Conservation (phyloP, 139 green algal species). For the Chara braunii region DNA sequence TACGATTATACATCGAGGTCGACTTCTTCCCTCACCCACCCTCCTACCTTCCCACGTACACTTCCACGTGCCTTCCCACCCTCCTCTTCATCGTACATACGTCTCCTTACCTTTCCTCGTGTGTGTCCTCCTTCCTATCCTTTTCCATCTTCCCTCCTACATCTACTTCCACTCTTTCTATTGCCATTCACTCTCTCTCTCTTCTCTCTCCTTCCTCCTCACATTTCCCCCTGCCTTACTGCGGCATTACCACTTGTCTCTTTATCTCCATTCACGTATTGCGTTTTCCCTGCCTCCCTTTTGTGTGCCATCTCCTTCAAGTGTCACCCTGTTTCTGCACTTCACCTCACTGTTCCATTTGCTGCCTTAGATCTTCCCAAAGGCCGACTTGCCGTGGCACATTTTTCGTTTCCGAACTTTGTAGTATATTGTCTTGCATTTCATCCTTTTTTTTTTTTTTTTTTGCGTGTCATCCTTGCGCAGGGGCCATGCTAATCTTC, state of each 20-base stretch:
- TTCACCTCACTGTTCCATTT: slow-evolving; percentile 5
- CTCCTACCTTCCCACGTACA: background rate
- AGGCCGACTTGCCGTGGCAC: too few relatives aligned
- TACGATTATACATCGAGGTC: slow-evolving; percentile 38
- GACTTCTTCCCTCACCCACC: too few relatives aligned
- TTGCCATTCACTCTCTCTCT: background rate
- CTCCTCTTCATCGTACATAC: background rate
- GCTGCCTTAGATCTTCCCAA: background rate
- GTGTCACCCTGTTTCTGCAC: background rate
- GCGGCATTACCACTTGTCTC: too few relatives aligned
- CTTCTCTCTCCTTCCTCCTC: background rate
- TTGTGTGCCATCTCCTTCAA: background rate
- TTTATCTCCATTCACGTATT: background rate
- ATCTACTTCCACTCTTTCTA: background rate
- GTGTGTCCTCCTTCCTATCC: background rate
- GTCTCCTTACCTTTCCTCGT: background rate
- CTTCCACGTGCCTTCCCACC: slow-evolving; percentile 1
- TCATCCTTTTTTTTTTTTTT: too few relatives aligned
- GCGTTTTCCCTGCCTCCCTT: background rate
- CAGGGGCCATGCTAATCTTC: too few relatives aligned
- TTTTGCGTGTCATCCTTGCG: too few relatives aligned
- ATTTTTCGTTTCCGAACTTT: too few relatives aligned
- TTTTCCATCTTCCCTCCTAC: background rate
- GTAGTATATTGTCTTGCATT: too few relatives aligned
- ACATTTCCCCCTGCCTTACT: too few relatives aligned